A percentile compares a stretch with the other conserved stretches of the same genome.
These are phyloP conservation scores for Bryopsis sp. DNA, from an alignment of 139 green algal species.

Conservation along the genomic window DNA sequence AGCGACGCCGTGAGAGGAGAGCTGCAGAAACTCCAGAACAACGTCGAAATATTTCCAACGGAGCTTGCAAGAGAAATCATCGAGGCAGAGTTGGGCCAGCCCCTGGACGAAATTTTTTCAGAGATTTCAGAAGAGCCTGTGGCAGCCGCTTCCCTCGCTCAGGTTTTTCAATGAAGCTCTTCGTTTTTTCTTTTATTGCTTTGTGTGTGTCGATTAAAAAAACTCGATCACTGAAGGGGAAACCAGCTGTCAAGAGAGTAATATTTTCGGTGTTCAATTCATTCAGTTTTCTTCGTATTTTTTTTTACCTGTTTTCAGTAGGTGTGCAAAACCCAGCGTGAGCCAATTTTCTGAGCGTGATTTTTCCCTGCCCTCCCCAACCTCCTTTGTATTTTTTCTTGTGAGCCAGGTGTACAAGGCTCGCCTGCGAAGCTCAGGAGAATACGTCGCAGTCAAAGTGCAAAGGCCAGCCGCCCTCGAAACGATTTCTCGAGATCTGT, in stretches of 20 bases:
- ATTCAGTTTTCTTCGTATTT: no score
- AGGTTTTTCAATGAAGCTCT: no score
- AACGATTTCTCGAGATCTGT: no score
- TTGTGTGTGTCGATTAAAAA: conserved; percentile 30
- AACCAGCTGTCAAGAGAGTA: no score
- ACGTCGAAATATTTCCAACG: conserved; percentile 72
- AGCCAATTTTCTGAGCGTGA: no score
- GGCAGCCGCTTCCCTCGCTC: conserved; percentile 80
- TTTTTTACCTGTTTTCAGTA: no score
- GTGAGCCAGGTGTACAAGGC: conserved; percentile 74
- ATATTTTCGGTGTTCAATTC: no score
- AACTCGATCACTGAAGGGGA: conserved; percentile 5
- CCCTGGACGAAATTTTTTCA: conserved; percentile 66
- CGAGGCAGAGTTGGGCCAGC: conserved; percentile 61
- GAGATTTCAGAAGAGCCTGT: conserved; percentile 72
- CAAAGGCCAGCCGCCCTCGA: conserved; percentile 77
- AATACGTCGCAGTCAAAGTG: conserved; percentile 91
- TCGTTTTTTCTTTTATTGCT: no score
- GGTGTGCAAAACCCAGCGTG: no score
- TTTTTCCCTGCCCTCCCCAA: no score
- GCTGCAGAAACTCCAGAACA: conserved; percentile 83
- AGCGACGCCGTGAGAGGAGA: conserved; percentile 67
- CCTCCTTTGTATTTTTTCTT: no score
- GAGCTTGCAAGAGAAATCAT: conserved; percentile 48
- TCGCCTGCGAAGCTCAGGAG: conserved; percentile 46